Conservation (phyloP, 352 stramenopile species). For the Phytophthora syringae region DNA sequence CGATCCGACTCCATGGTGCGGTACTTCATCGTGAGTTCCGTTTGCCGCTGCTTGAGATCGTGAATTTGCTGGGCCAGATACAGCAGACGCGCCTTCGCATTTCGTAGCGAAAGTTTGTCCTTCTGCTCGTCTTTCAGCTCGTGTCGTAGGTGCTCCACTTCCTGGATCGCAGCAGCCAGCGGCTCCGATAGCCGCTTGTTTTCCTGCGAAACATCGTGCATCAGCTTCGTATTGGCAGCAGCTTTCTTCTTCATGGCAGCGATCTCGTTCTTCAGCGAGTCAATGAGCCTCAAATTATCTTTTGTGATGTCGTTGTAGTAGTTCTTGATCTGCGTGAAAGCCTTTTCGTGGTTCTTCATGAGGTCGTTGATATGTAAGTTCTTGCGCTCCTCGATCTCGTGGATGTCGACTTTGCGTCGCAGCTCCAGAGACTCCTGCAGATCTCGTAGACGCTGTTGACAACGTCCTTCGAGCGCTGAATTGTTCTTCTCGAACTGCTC, state of each 20-base stretch:
- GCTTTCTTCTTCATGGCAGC: slow-evolving; percentile 94
- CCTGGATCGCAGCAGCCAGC: slow-evolving; percentile 80
- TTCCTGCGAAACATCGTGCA: slow-evolving; percentile 93
- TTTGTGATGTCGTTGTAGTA: slow-evolving; percentile 98
- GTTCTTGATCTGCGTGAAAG: slow-evolving; percentile 94
- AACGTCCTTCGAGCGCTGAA: slow-evolving; percentile 71
- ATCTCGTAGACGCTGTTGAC: slow-evolving; percentile 67
- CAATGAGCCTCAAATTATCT: slow-evolving; percentile 93
- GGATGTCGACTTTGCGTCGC: slow-evolving; percentile 92
- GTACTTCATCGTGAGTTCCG: slow-evolving; percentile 77
- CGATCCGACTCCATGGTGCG: slow-evolving; percentile 81
- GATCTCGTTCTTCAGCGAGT: slow-evolving; percentile 93
- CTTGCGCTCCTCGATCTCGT: slow-evolving; percentile 95
- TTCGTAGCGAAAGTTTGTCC: slow-evolving; percentile 89
- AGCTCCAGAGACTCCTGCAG: slow-evolving; percentile 91
- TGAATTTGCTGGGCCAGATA: slow-evolving; percentile 78
- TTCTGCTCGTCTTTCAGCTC: slow-evolving; percentile 93
- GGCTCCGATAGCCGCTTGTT: slow-evolving; percentile 93
- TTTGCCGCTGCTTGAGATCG: slow-evolving; percentile 66
- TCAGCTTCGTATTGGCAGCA: slow-evolving; percentile 90
- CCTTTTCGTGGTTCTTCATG: slow-evolving; percentile 94
- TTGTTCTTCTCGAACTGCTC: slow-evolving; percentile 93
- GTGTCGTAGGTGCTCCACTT: slow-evolving; percentile 89
- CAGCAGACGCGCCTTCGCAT: slow-evolving; percentile 88
- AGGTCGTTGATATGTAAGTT: slow-evolving; percentile 96